Conservation (phyloP, 176 grass and related monocot genomes). For the Phyllostachys edulis region DNA sequence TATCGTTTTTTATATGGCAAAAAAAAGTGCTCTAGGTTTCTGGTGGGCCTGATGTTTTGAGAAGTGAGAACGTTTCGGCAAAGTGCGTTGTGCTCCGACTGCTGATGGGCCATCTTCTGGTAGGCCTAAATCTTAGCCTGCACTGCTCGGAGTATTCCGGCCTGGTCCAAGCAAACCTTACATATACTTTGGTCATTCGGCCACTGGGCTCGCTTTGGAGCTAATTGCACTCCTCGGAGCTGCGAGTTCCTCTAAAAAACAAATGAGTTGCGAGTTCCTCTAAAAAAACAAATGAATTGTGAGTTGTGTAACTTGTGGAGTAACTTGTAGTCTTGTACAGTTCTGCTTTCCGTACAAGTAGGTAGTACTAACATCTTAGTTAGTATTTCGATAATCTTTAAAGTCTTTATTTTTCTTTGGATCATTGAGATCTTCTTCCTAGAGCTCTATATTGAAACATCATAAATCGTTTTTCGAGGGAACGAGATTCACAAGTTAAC, state of each 20-base stretch:
- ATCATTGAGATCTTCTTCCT: background rate
- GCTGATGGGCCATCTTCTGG: background rate
- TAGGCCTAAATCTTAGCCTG: background rate
- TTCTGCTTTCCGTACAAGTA: no score
- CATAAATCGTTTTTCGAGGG: background rate
- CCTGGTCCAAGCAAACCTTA: background rate
- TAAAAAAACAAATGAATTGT: no score
- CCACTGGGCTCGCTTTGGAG: background rate
- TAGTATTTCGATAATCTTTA: background rate
- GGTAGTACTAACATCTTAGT: no score
- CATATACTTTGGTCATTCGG: background rate
- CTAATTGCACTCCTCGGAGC: background rate
- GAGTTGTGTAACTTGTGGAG: no score
- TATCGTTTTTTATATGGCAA: no score
- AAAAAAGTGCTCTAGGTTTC: no score
- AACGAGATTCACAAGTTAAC: no score
- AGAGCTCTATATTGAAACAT: background rate
- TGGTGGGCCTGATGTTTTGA: background rate
- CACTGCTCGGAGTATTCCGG: background rate
- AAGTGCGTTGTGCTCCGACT: background rate
- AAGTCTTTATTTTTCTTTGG: background rate
- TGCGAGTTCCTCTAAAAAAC: no score
- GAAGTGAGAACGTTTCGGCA: background rate
- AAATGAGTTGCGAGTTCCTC: no score
- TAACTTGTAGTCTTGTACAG: no score